Evolutionary conservation across 208 protist species (phyloP).

Genomic region (Leishmania tropica): DNA sequence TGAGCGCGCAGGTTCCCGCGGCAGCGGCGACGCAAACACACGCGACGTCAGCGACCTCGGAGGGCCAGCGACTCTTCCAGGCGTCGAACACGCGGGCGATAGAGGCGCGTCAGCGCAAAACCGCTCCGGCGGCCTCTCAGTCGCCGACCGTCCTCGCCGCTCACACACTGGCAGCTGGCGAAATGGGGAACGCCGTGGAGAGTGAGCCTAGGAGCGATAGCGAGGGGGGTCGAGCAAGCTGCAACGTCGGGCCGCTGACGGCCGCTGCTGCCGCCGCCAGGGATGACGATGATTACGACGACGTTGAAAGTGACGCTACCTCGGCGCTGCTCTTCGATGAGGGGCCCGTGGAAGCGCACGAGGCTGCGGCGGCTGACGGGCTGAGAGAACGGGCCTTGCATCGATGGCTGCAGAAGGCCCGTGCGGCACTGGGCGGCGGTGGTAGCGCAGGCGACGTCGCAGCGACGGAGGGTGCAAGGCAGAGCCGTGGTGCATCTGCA

Average conservation of each 20-base stretch:
- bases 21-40: neutral
- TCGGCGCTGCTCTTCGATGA: constrained; percentile 4
- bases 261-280: neutral
- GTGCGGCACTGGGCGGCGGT: neutral
- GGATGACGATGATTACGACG: neutral
- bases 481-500: neutral
- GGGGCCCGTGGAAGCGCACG: neutral
- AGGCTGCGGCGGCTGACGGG: neutral
- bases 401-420: neutral
- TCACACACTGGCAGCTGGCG: neutral
- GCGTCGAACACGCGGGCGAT: neutral
- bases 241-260: neutral
- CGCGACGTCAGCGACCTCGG: neutral
- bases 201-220: constrained; percentile 1
- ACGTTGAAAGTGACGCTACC: neutral
- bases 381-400: neutral
- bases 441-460: neutral
- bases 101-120: neutral
- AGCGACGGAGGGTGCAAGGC: neutral
- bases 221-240: neutral
- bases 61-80: too few species aligned
- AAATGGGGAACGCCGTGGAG: neutral
- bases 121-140: neutral
- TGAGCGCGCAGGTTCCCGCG: neutral
- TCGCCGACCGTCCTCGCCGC: neutral